phyloP scores from a whole-genome alignment of 768 basidiomycete genomes.

The Amyloporia xantha region DNA sequence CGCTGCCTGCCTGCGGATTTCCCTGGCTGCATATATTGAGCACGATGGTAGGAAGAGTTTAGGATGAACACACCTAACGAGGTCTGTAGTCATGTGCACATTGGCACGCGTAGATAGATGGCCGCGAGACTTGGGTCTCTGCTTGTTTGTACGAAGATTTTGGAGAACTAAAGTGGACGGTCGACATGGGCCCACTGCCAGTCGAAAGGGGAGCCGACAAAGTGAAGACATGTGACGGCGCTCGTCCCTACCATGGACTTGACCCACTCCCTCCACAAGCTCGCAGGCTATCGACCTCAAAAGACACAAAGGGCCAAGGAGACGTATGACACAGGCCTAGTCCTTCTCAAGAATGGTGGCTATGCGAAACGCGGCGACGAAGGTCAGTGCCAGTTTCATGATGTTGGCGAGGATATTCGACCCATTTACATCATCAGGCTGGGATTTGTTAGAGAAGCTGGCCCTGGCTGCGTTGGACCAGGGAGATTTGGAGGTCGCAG shows the following conservation, averaged over 20 bases:
- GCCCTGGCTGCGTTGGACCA: slow-evolving; percentile 72
- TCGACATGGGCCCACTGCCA: not conserved
- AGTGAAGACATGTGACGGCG: not conserved
- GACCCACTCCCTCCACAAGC: slow-evolving; percentile 26
- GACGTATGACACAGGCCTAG: slow-evolving; percentile 26
- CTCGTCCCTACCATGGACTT: slow-evolving; percentile 22
- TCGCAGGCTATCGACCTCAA: slow-evolving; percentile 28
- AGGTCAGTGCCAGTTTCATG: slow-evolving; percentile 13
- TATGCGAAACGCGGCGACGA: slow-evolving; percentile 27
- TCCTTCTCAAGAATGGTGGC: slow-evolving; percentile 24
- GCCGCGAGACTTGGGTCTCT: not conserved
- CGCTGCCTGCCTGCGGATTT: not conserved
- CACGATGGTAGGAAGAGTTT: too few species aligned
- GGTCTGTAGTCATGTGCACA: not conserved
- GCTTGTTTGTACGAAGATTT: not conserved
- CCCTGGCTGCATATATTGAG: not conserved
- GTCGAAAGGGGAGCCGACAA: not conserved
- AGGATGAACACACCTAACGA: not conserved
- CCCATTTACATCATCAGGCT: slow-evolving; percentile 38
- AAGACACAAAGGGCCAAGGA: slow-evolving; percentile 27
- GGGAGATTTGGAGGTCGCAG: slow-evolving; percentile 64
- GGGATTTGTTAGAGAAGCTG: slow-evolving; percentile 78
- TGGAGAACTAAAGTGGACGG: not conserved
- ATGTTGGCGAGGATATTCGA: not conserved
- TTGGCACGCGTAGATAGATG: not conserved